Conservation (phyloP, 345 rosid genomes). For the Eucalyptus victrix region DNA sequence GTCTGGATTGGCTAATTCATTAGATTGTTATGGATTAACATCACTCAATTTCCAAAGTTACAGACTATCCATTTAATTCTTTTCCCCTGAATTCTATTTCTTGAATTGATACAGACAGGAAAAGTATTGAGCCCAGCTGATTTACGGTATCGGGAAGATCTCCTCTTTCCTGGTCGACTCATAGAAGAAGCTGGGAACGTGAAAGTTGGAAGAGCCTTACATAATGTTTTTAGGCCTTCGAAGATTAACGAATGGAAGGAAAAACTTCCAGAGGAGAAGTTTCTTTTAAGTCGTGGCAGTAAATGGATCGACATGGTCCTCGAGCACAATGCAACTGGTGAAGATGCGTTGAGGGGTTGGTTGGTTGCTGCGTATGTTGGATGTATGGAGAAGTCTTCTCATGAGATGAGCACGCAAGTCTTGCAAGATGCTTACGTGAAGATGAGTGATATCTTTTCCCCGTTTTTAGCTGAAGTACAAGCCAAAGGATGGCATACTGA, state of each 20-base stretch:
- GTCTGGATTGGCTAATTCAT: background rate
- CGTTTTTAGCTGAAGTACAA: constrained; percentile 50
- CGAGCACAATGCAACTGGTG: constrained; percentile 70
- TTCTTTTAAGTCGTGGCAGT: constrained; percentile 37
- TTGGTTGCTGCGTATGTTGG: constrained; percentile 69
- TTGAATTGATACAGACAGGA: constrained; percentile 36
- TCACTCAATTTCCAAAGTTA: background rate
- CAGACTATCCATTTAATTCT: background rate
- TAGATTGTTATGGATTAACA: background rate
- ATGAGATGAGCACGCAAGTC: constrained; percentile 7
- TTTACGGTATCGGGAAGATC: constrained; percentile 65
- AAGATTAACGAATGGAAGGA: constrained; percentile 40
- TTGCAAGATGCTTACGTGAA: constrained; percentile 54
- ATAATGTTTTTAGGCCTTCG: constrained; percentile 59
- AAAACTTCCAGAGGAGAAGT: constrained; percentile 62
- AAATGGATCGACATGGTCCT: constrained; percentile 64
- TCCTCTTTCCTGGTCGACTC: constrained; percentile 67
- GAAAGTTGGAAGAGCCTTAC: constrained; percentile 67
- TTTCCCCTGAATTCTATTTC: background rate
- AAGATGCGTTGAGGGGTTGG: constrained; percentile 97
- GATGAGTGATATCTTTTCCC: constrained; percentile 42
- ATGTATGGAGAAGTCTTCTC: constrained; percentile 18
- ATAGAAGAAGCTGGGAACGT: constrained; percentile 79
- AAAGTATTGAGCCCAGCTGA: constrained; percentile 76
- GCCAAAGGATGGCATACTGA: constrained; percentile 93